Base-by-base conservation (phyloP, 352 stramenopile species). In the Globisporangium radiosum region DNA sequence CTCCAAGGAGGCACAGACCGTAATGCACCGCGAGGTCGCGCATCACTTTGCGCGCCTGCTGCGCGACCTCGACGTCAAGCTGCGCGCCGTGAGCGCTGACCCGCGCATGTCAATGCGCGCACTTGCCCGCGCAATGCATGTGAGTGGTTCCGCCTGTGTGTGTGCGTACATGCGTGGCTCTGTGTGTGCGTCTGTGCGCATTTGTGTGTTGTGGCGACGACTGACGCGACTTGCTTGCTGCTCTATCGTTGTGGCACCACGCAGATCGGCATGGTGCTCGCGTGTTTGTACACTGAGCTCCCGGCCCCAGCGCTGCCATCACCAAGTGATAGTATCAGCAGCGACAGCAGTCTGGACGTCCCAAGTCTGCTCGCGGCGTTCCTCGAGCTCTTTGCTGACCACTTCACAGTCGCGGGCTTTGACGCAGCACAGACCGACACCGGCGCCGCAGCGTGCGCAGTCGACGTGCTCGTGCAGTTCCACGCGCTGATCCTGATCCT, bases 401-500 rank as follows among this genome's bases (percentile, higher is more conserved):
- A 81, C 38, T 9, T 62, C 3, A 56, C 52, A 1, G 25, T 33
- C 25, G 5, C 55, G 11, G 39, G 17, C 14, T 67, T 67, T 51
- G 45, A 49, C 11, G 49, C 53, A 36, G 61, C 57, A 17, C 25
- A 59, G 36, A 5, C 17, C 3, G 55, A 67, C 9, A 11, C 37
- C 10, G 43, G 44, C 13, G 49, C 78, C 50, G 67, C 75, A 5
- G 65, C 72, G 5, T 71, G 55, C 8, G 60, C 75, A 38, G 39
- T 81, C 13, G 64, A 69, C 39, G 62, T 76, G 19, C 53, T 92
- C 47, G 68, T 69, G 44, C 71, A 65, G 13, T 70, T 91, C 33
- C 68, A 91, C 48, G 67, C 70, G 10, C 66, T 91, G n/a, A 85
- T 91, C 52, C 43, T 93, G 15, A 50, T 89, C n/a, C 63, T 86